These are phyloP conservation scores for Leishmania amazonensis DNA, from an alignment of 208 protist genomes.

Conservation along the genomic window DNA sequence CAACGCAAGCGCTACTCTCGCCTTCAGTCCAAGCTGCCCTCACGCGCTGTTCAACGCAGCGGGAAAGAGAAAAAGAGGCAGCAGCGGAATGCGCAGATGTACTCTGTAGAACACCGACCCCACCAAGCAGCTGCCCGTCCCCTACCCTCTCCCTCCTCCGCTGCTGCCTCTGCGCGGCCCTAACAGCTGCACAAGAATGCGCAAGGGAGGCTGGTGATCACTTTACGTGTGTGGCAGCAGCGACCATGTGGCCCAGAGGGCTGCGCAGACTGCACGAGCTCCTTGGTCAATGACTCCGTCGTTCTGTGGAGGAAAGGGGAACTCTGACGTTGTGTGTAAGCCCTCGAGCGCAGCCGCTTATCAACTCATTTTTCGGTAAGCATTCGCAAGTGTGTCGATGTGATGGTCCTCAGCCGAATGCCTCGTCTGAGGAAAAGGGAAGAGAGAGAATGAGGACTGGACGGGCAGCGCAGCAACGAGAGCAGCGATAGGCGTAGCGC, in stretches of 20 bases:
- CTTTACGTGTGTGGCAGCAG: neutral
- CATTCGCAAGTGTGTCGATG: neutral
- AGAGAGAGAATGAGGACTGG: conserved; percentile 5
- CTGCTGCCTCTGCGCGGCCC: neutral
- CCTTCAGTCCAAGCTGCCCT: neutral
- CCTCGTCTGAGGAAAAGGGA: neutral
- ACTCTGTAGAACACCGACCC: neutral
- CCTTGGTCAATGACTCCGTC: neutral
- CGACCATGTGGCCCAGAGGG: neutral
- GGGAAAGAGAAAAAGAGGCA: neutral
- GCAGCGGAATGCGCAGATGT: neutral
- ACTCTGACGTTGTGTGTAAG: neutral
- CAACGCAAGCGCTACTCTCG: neutral
- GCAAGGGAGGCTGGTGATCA: neutral
- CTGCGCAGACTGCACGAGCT: neutral
- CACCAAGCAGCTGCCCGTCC: neutral
- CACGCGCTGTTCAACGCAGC: neutral
- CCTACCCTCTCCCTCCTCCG: neutral
- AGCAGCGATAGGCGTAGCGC: neutral
- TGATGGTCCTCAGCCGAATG: neutral
- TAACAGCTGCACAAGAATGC: neutral
- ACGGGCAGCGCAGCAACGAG: neutral
- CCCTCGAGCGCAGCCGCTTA: neutral
- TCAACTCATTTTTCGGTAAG: neutral
- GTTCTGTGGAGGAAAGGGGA: neutral